phyloP scores from a whole-genome alignment of 1,284 basidiomycete genomes.

The Irpex sp. region DNA sequence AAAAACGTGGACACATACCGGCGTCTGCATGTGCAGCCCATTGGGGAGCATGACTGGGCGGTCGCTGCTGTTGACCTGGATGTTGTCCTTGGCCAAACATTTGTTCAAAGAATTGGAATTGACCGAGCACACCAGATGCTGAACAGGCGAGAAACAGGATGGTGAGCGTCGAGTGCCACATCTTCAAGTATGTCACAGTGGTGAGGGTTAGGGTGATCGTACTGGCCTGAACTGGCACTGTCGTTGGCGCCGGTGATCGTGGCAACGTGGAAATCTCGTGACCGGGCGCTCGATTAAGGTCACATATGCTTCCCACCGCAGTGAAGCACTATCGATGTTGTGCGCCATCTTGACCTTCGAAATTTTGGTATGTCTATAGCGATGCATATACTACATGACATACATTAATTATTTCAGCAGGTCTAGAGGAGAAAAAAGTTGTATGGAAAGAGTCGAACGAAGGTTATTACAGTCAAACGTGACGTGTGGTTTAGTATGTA shows the following conservation, averaged over 20 bases:
- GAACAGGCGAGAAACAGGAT: constrained; percentile 17
- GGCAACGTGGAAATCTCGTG: not conserved
- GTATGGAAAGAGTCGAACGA: no score
- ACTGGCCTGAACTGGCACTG: not conserved
- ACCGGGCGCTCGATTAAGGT: not conserved
- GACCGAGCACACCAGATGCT: constrained; percentile 35
- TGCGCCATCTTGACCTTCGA: no score
- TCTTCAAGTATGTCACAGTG: not conserved
- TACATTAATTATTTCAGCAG: no score
- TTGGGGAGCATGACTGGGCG: constrained; percentile 31
- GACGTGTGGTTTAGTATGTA: no score
- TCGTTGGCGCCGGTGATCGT: not conserved
- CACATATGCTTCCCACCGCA: no score
- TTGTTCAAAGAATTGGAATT: constrained; percentile 63
- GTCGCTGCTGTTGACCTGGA: constrained; percentile 44
- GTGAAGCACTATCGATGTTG: no score
- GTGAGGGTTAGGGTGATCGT: not conserved
- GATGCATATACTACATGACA: no score
- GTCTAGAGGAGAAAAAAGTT: no score
- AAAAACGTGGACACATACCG: constrained; percentile 23
- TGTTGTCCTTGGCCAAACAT: constrained; percentile 54
- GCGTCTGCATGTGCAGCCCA: constrained; percentile 55
- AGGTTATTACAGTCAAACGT: no score
- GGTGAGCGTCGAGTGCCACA: not conserved
- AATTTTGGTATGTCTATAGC: no score